These are phyloP conservation scores for Aspergillus aculeatinus DNA, from an alignment of 2,329 filamentous ascomycete species.

Conservation along the genomic window DNA sequence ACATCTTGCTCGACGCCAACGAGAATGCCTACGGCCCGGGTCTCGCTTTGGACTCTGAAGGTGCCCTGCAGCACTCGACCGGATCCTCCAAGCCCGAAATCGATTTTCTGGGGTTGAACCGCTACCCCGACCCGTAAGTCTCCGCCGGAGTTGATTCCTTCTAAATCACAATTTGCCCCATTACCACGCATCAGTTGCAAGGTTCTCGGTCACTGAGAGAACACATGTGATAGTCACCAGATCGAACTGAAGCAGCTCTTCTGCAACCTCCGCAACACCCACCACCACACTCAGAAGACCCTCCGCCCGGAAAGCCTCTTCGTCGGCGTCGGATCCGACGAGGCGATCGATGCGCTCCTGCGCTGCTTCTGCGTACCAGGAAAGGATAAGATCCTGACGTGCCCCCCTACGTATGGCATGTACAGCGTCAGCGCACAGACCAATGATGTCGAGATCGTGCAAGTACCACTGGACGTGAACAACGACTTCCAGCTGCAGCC, in stretches of 20 bases:
- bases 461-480: constrained; percentile 74
- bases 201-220: background rate
- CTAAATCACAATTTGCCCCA: background rate
- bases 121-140: constrained; percentile 81
- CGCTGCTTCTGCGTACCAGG: constrained; percentile 90
- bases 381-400: constrained; percentile 86
- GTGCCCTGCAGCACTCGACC: constrained; percentile 47
- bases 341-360: constrained; percentile 91
- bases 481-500: constrained; percentile 74
- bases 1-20: constrained; percentile 94
- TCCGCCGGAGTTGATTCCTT: background rate
- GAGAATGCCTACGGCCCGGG: constrained; percentile 95
- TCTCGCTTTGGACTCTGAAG: constrained; percentile 54
- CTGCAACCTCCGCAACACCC: constrained; percentile 79
- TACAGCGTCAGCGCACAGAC: constrained; percentile 91
- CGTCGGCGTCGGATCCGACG: constrained; percentile 92
- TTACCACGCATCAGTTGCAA: background rate
- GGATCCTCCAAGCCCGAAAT: constrained; percentile 57
- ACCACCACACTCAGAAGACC: constrained; percentile 70
- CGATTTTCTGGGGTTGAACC: constrained; percentile 79
- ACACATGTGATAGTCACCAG: constrained; percentile 63
- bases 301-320: constrained; percentile 83
- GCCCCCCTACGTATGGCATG: constrained; percentile 98
- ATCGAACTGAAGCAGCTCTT: constrained; percentile 79
- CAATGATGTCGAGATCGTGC: constrained; percentile 84